phyloP scores from a whole-genome alignment of 108 stramenopile genomes.

The Pseudonitzschia multiseries region DNA sequence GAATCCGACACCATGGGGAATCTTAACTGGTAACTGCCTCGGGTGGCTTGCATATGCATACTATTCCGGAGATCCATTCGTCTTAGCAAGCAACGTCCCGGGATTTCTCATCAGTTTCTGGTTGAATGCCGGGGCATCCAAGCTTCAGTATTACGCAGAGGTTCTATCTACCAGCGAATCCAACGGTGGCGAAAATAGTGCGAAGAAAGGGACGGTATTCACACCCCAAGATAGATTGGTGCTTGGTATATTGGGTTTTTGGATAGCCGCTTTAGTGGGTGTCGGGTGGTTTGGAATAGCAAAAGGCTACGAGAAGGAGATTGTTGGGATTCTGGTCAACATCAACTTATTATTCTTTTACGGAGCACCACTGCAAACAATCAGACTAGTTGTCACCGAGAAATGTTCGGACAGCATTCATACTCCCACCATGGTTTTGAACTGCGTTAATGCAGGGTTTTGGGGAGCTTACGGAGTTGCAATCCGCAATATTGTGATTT shows the following conservation, averaged over 20 bases:
- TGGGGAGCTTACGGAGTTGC: constrained; percentile 53
- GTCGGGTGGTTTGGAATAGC: constrained; percentile 38
- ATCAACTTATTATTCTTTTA: constrained; percentile 84
- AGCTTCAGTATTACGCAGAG: constrained; percentile 64
- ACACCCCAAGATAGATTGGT: constrained; percentile 45
- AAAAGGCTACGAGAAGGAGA: constrained; percentile 15
- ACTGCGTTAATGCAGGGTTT: constrained; percentile 52
- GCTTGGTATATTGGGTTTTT: constrained; percentile 36
- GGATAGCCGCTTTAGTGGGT: constrained; percentile 37
- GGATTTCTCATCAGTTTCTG: constrained; percentile 71
- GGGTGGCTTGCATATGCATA: constrained; percentile 59
- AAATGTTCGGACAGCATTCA: constrained; percentile 41
- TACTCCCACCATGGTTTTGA: constrained; percentile 46
- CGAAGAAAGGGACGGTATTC: background rate
- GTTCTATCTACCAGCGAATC: background rate
- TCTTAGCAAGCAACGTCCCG: constrained; percentile 73
- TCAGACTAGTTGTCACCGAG: constrained; percentile 47
- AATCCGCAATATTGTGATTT: constrained; percentile 45
- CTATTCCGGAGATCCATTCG: constrained; percentile 61
- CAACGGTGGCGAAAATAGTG: background rate
- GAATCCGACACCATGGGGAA: constrained; percentile 79
- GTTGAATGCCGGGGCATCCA: constrained; percentile 81
- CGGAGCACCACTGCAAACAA: constrained; percentile 74
- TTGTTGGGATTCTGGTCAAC: constrained; percentile 77
- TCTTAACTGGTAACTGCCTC: constrained; percentile 79